Conservation (phyloP, 2,329 filamentous ascomycete genomes). For the Microthyrium microscopicum region DNA sequence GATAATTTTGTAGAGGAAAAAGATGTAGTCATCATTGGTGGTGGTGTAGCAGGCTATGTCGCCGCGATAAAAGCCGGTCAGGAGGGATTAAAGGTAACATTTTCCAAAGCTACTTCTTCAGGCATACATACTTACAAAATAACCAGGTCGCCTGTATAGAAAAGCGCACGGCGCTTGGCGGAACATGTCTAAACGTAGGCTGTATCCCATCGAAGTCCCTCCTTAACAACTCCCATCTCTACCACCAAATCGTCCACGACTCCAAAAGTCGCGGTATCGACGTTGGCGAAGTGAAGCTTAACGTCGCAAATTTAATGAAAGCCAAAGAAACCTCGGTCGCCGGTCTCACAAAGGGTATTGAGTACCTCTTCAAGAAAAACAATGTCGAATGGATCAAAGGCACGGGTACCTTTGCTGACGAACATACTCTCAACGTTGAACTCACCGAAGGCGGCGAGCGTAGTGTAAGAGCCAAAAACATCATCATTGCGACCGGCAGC, state of each 20-base stretch:
- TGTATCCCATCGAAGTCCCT: conserved; percentile 99
- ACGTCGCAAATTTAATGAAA: conserved; percentile 93
- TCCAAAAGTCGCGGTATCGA: conserved; percentile 95
- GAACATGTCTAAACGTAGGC: conserved; percentile 96
- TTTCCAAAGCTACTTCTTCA: conserved; percentile 1
- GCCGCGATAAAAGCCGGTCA: conserved; percentile 98
- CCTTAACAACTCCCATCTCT: conserved; percentile 97
- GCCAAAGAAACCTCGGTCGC: conserved; percentile 86
- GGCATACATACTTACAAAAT: background rate
- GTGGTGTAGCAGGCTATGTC: conserved; percentile 95
- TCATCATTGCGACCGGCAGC: conserved; percentile 89
- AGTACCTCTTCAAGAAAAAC: conserved; percentile 99
- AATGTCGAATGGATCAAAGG: conserved; percentile 97
- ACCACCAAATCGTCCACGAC: conserved; percentile 94
- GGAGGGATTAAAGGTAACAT: conserved; percentile 74
- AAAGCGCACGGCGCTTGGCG: conserved; percentile 87
- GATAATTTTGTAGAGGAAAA: conserved; percentile 56
- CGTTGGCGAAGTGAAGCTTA: conserved; percentile 91
- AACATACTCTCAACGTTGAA: conserved; percentile 82
- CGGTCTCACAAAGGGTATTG: conserved; percentile 87
- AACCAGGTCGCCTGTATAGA: conserved; percentile 85
- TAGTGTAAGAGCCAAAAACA: conserved; percentile 81
- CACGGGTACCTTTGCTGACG: conserved; percentile 68
- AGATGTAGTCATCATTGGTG: conserved; percentile 93
- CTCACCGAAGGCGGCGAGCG: conserved; percentile 85